A percentile compares a stretch with the other conserved stretches of the same genome.
Evolutionary conservation across 352 stramenopile genomes (phyloP).

Genomic region (Globisporangium spiculum): DNA sequence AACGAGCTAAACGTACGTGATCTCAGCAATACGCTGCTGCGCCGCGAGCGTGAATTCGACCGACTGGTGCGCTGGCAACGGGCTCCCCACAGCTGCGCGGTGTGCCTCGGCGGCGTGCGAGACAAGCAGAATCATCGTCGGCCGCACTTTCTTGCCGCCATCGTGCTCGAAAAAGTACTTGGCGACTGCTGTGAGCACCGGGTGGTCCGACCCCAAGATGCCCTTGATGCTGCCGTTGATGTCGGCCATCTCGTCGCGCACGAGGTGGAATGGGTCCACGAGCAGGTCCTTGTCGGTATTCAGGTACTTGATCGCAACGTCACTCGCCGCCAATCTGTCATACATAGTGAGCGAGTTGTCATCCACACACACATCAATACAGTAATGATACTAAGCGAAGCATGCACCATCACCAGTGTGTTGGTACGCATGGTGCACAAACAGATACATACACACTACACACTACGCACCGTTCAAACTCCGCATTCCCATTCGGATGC

Average conservation of each 20-base stretch:
- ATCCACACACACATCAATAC: not conserved
- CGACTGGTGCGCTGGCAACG: constrained; percentile 54
- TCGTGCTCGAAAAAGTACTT: constrained; percentile 95
- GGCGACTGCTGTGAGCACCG: constrained; percentile 95
- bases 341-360: not conserved
- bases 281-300: constrained; percentile 47
- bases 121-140: constrained; percentile 97
- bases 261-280: constrained; percentile 92
- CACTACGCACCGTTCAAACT: constrained; percentile 37
- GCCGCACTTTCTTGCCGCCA: constrained; percentile 98
- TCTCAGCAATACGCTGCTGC: constrained; percentile 81
- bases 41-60: constrained; percentile 68
- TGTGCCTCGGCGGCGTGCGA: constrained; percentile 88
- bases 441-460: not conserved
- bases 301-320: constrained; percentile 46
- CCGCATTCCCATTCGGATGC: constrained; percentile 34
- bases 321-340: constrained; percentile 16
- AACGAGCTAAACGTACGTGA: constrained; percentile 52
- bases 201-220: constrained; percentile 95
- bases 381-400: not conserved
- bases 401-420: not conserved
- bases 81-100: constrained; percentile 35
- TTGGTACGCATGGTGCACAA: not conserved
- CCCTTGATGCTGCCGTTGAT: constrained; percentile 95
- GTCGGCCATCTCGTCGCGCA: constrained; percentile 88